phyloP scores from a whole-genome alignment of 2,329 filamentous ascomycete genomes.

The Cordyceps farinosa region DNA sequence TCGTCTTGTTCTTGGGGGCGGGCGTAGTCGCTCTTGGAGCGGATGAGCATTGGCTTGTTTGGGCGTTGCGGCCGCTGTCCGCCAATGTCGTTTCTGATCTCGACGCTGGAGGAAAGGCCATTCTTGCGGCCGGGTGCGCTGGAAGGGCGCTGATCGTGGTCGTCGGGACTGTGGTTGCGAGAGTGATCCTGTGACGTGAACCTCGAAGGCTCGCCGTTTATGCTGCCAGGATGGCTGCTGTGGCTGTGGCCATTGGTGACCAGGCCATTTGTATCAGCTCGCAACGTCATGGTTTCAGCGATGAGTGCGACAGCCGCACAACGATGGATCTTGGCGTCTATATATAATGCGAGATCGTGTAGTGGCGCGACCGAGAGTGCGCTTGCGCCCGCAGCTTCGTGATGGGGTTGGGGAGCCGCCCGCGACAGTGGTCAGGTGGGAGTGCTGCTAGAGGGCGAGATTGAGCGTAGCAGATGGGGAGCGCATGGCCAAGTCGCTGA shows the following conservation, averaged over 20 bases:
- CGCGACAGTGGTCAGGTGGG: neutral
- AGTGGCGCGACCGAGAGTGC: neutral
- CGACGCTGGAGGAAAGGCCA: constrained; percentile 25
- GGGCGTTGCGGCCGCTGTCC: constrained; percentile 37
- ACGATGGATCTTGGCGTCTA: neutral
- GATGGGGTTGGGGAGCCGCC: neutral
- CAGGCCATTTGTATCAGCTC: constrained; percentile 6
- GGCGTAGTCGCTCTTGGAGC: constrained; percentile 56
- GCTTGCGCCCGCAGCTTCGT: neutral
- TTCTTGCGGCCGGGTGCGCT: constrained; percentile 45
- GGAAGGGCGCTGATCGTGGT: constrained; percentile 38
- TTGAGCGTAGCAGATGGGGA: neutral
- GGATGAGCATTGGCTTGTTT: constrained; percentile 48
- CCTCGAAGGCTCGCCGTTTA: constrained; percentile 12
- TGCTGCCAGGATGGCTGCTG: constrained; percentile 10
- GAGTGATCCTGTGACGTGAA: constrained; percentile 13
- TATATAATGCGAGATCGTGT: neutral
- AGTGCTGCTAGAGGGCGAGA: neutral
- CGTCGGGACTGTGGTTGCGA: constrained; percentile 12
- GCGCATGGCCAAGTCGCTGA: neutral
- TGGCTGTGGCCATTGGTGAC: constrained; percentile 11
- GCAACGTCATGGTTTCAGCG: constrained; percentile 3
- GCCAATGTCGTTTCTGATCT: constrained; percentile 32
- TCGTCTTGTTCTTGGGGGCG: constrained; percentile 40
- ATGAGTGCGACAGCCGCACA: neutral